Percentiles rank a stretch among this genome's conserved stretches.
Evolutionary conservation across 768 basidiomycete species (phyloP).

Genomic region (Saitozyma podzolica): DNA sequence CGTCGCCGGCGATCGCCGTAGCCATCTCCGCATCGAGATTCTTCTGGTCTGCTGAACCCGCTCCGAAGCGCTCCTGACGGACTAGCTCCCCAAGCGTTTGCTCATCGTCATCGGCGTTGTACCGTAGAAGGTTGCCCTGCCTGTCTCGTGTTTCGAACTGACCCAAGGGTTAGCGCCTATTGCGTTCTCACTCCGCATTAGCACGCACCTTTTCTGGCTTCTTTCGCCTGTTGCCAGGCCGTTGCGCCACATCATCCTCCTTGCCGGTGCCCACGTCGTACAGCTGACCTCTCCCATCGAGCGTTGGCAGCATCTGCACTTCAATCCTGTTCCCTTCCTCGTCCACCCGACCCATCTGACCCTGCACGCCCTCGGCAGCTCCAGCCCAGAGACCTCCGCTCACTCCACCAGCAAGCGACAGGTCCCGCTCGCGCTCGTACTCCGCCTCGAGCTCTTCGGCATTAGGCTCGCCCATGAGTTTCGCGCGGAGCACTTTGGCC

Average conservation of each 20-base stretch:
- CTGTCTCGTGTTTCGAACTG: constrained; percentile 89
- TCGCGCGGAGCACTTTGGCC: constrained; percentile 87
- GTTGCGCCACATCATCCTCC: constrained; percentile 58
- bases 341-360: constrained; percentile 38
- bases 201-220: constrained; percentile 69
- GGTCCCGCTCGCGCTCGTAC: constrained; percentile 67
- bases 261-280: constrained; percentile 84
- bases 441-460: constrained; percentile 76
- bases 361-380: constrained; percentile 49
- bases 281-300: constrained; percentile 77
- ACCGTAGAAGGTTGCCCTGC: constrained; percentile 83
- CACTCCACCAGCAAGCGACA: constrained; percentile 52
- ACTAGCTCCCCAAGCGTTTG: constrained; percentile 86
- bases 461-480: constrained; percentile 76
- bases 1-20: constrained; percentile 79
- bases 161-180: constrained; percentile 4
- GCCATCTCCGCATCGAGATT: constrained; percentile 88
- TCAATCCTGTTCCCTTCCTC: constrained; percentile 59
- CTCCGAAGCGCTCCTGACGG: constrained; percentile 86
- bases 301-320: constrained; percentile 82
- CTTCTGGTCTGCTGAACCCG: constrained; percentile 87
- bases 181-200: not conserved
- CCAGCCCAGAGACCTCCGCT: constrained; percentile 54
- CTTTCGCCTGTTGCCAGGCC: constrained; percentile 69
- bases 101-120: constrained; percentile 86